A percentile compares a stretch with the other conserved stretches of the same genome.
Evolutionary conservation across 345 rosid genomes (phyloP).

Genomic region (Citrus trifoliata): DNA sequence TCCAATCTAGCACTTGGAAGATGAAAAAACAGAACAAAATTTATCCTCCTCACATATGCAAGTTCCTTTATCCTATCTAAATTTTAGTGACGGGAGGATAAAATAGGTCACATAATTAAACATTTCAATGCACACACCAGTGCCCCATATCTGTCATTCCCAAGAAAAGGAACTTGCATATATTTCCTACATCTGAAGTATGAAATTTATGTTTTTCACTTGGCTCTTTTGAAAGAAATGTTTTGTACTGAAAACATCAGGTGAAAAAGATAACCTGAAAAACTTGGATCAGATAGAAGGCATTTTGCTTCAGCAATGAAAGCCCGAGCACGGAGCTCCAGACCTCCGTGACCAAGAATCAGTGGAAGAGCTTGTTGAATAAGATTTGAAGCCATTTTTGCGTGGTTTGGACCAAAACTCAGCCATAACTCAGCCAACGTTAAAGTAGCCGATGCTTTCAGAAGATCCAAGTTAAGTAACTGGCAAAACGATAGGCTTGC

Average conservation of each 20-base stretch:
- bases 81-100: not conserved
- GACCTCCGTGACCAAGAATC: constrained; percentile 95
- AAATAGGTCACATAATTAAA: not conserved
- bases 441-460: constrained; percentile 87
- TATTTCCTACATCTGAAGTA: not conserved
- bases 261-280: constrained; percentile 50
- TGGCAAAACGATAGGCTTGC: constrained; percentile 96
- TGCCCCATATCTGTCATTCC: not conserved
- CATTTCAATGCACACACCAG: not conserved
- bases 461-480: constrained; percentile 95
- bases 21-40: too few relatives aligned
- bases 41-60: too few relatives aligned
- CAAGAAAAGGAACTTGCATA: not conserved
- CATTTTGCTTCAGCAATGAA: constrained; percentile 89
- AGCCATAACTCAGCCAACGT: constrained; percentile 95
- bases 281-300: constrained; percentile 74
- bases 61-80: too few relatives aligned
- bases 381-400: constrained; percentile 73
- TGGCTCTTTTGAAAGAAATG: not conserved
- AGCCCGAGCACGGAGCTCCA: constrained; percentile 91
- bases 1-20: too few relatives aligned
- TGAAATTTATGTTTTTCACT: not conserved
- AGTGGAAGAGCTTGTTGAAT: constrained; percentile 75
- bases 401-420: constrained; percentile 74
- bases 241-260: not conserved